Conservation (phyloP, 1,284 basidiomycete species). For the Singerocomus inundabilis region DNA sequence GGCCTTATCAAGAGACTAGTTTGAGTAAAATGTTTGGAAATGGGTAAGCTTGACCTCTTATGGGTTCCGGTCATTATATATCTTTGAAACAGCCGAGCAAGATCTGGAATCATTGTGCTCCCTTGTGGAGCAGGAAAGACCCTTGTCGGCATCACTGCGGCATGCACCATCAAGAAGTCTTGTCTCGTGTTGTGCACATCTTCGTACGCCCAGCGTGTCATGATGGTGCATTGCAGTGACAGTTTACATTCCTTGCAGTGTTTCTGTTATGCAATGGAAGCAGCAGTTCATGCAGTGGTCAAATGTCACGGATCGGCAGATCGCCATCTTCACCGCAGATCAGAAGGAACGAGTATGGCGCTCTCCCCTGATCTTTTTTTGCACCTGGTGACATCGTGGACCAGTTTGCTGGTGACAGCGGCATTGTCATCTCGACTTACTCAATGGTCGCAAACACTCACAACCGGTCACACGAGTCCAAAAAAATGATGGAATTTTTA, state of each 20-base stretch:
- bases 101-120: constrained; percentile 97
- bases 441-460: constrained; percentile 98
- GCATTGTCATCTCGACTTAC: constrained; percentile 96
- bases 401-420: constrained; percentile 90
- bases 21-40: constrained; percentile 99
- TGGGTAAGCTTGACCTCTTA: constrained; percentile 53
- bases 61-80: neutral
- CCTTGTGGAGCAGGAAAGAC: constrained; percentile 99
- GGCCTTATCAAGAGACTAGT: constrained; percentile 96
- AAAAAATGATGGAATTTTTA: constrained; percentile 99
- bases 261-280: constrained; percentile 98
- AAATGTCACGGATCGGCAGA: constrained; percentile 92
- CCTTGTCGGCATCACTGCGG: constrained; percentile 97
- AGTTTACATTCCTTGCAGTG: constrained; percentile 46
- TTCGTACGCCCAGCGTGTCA: constrained; percentile 59
- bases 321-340: constrained; percentile 93
- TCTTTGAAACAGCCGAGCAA: constrained; percentile 67
- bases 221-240: neutral
- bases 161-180: constrained; percentile 99
- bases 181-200: constrained; percentile 98
- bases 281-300: constrained; percentile 98
- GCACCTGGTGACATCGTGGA: constrained; percentile 1
- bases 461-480: constrained; percentile 93
- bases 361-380: neutral
- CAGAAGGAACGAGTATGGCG: constrained; percentile 87